Percentiles rank a stretch among this genome's conserved stretches.
phyloP scores from a whole-genome alignment of 495 filamentous ascomycete species.

The Durotheca rogersii region DNA sequence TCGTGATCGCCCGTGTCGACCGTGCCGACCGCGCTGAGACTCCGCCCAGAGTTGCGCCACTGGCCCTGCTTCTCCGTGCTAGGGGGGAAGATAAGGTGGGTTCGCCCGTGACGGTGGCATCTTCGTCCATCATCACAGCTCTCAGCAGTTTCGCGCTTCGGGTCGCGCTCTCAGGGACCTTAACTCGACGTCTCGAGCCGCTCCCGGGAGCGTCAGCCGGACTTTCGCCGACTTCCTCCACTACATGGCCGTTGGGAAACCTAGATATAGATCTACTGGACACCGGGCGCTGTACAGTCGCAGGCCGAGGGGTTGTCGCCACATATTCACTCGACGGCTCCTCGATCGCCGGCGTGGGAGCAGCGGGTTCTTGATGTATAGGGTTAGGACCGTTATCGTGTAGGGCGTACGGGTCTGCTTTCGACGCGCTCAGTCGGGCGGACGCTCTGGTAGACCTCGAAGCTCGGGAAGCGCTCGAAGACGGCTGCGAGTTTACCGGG shows the following conservation, averaged over 20 bases:
- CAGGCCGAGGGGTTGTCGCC: constrained; percentile 7
- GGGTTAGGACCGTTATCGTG: constrained; percentile 20
- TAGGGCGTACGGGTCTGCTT: constrained; percentile 13
- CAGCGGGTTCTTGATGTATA: constrained; percentile 4
- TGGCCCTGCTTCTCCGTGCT: constrained; percentile 38
- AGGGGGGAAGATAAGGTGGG: constrained; percentile 43
- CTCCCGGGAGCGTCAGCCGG: constrained; percentile 51
- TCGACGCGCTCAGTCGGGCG: constrained; percentile 18
- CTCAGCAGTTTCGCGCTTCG: constrained; percentile 38
- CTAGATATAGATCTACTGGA: constrained; percentile 17
- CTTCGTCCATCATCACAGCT: constrained; percentile 31
- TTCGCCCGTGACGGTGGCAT: constrained; percentile 21
- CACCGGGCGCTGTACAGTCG: constrained; percentile 5
- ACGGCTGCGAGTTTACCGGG: constrained; percentile 17
- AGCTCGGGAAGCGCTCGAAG: constrained; percentile 23
- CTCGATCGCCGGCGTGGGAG: background rate
- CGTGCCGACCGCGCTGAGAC: constrained; percentile 21
- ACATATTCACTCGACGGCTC: constrained; percentile 10
- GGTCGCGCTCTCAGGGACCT: constrained; percentile 27
- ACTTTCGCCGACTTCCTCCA: constrained; percentile 50
- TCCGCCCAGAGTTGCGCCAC: constrained; percentile 21
- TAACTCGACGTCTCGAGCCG: constrained; percentile 39
- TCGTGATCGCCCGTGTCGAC: constrained; percentile 13
- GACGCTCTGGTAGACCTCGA: constrained; percentile 26
- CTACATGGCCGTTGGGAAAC: constrained; percentile 10